A percentile compares a stretch with the other conserved stretches of the same genome.
phyloP scores from a whole-genome alignment of 2,329 filamentous ascomycete genomes.

The Dryadomyces quercivorus region DNA sequence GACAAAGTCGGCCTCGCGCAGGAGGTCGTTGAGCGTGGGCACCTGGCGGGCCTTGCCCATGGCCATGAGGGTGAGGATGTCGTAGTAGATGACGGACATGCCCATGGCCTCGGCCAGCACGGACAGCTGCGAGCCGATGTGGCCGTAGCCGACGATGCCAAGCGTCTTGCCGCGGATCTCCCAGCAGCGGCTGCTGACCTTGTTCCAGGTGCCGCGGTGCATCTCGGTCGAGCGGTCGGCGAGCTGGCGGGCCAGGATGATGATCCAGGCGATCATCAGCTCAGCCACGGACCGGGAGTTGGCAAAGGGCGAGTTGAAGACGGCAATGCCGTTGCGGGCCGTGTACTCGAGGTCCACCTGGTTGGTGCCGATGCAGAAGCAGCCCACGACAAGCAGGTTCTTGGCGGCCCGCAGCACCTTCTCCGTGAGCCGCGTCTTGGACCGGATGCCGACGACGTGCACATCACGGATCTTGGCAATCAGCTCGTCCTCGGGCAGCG shows the following conservation, averaged over 20 bases:
- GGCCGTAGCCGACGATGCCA: conserved; percentile 91
- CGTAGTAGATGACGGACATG: conserved; percentile 96
- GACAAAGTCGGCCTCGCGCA: conserved; percentile 77
- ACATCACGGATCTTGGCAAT: conserved; percentile 95
- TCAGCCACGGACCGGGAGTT: conserved; percentile 97
- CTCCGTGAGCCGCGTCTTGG: conserved; percentile 88
- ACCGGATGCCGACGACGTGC: conserved; percentile 95
- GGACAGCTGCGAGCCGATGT: conserved; percentile 92
- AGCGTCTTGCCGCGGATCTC: conserved; percentile 96
- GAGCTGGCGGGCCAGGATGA: conserved; percentile 79
- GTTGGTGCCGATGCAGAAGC: conserved; percentile 98
- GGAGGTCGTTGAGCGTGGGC: conserved; percentile 60
- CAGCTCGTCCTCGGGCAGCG: conserved; percentile 80
- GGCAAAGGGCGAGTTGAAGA: conserved; percentile 98
- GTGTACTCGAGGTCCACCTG: conserved; percentile 82
- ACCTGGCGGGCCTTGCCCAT: conserved; percentile 82
- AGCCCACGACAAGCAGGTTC: conserved; percentile 90
- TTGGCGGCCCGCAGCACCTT: conserved; percentile 79
- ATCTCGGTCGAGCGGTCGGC: conserved; percentile 89
- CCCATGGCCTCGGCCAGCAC: conserved; percentile 94
- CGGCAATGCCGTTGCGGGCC: conserved; percentile 75
- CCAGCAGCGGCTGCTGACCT: conserved; percentile 94
- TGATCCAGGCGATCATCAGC: conserved; percentile 89
- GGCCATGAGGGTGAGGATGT: conserved; percentile 88
- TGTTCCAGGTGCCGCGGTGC: conserved; percentile 94